These are phyloP conservation scores for Tylopilus felleus DNA, from an alignment of 768 basidiomycete species.

Conservation along the genomic window DNA sequence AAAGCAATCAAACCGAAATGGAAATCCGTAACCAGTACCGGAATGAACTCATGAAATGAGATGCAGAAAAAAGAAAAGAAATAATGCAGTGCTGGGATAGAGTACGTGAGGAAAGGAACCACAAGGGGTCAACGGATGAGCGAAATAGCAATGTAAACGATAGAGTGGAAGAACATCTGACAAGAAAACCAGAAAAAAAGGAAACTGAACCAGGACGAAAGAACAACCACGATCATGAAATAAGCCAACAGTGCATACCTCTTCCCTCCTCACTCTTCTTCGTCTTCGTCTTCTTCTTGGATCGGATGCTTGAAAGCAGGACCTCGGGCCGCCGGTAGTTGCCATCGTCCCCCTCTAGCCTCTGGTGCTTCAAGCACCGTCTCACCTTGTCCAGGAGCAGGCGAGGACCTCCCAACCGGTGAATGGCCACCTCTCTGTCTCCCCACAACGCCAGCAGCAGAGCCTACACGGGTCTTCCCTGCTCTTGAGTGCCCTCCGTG, in stretches of 20 bases:
- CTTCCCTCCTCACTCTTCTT: conserved; percentile 50
- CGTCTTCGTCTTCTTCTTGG: conserved; percentile 84
- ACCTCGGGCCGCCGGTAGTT: conserved; percentile 67
- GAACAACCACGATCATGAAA: conserved; percentile 8
- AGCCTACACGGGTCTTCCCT: conserved; percentile 27
- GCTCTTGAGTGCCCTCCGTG: conserved; percentile 39
- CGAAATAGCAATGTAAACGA: conserved; percentile 17
- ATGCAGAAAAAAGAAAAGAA: not conserved
- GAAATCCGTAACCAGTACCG: conserved; percentile 24
- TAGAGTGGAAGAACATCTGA: not conserved
- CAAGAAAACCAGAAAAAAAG: conserved; percentile 5
- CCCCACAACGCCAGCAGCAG: conserved; percentile 27
- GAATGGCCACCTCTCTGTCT: conserved; percentile 54
- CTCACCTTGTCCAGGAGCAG: conserved; percentile 49
- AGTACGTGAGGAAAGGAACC: not conserved
- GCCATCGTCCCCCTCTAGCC: conserved; percentile 56
- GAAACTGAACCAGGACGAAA: conserved; percentile 1
- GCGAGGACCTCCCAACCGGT: conserved; percentile 57
- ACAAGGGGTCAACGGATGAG: conserved; percentile 9
- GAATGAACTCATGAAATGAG: conserved; percentile 8
- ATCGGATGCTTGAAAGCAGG: conserved; percentile 69
- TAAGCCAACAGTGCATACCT: conserved; percentile 5
- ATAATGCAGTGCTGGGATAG: conserved; percentile 1
- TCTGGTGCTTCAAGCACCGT: conserved; percentile 46
- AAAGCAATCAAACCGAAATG: not conserved